Percentiles rank a stretch among this genome's conserved stretches.
These are phyloP conservation scores for Calonectria pauciramosa DNA, from an alignment of 2,329 filamentous ascomycete species.

Conservation along the genomic window DNA sequence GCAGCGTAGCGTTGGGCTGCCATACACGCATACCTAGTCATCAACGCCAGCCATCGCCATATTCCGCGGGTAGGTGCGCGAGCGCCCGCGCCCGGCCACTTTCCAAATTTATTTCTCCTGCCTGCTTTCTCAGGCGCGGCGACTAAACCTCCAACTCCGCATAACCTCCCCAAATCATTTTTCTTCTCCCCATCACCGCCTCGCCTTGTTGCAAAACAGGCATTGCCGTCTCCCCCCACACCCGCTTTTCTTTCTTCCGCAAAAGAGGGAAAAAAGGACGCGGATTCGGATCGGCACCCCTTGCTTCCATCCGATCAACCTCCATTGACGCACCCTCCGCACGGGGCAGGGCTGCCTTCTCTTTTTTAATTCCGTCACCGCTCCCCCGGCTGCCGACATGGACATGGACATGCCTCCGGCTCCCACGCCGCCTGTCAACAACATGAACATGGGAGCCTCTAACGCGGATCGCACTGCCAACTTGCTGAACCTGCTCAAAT, in stretches of 20 bases:
- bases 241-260: background rate
- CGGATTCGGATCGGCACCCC: conserved; percentile 41
- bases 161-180: conserved; percentile 11
- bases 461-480: conserved; percentile 66
- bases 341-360: conserved; percentile 12
- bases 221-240: background rate
- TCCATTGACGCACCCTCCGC: conserved; percentile 33
- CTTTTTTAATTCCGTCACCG: conserved; percentile 35
- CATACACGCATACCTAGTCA: conserved; percentile 17
- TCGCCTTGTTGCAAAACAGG: conserved; percentile 24
- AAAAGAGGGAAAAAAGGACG: background rate
- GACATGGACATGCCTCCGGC: conserved; percentile 64
- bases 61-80: conserved; percentile 25
- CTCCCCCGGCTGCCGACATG: conserved; percentile 39
- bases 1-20: conserved; percentile 30
- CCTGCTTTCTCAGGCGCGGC: conserved; percentile 22
- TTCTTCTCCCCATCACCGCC: conserved; percentile 15
- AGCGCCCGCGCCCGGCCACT: conserved; percentile 29
- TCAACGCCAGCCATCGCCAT: conserved; percentile 24
- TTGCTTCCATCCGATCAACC: conserved; percentile 42
- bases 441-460: conserved; percentile 52
- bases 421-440: conserved; percentile 62
- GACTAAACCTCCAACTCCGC: conserved; percentile 15
- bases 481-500: conserved; percentile 73
- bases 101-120: conserved; percentile 26